Evolutionary conservation across 2,329 filamentous ascomycete species (phyloP).

Genomic region (Cytospora schulzeri): DNA sequence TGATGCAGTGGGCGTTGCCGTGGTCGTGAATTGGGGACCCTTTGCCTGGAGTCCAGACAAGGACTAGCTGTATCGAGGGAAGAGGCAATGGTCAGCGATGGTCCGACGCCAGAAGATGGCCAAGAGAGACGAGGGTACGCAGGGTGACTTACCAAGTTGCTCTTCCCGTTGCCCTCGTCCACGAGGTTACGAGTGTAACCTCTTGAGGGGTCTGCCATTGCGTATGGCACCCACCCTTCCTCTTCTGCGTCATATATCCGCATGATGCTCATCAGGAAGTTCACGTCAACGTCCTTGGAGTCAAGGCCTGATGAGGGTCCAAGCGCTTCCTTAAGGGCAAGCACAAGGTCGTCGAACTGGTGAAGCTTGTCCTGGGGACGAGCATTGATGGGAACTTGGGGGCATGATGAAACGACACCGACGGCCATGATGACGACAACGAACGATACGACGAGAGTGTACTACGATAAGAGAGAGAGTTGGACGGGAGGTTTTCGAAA

Average conservation of each 20-base stretch:
- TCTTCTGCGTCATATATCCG: slow-evolving; percentile 69
- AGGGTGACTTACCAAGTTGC: slow-evolving; percentile 48
- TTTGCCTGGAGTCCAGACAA: slow-evolving; percentile 87
- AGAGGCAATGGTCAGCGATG: slow-evolving; percentile 28
- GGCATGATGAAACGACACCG: slow-evolving; percentile 26
- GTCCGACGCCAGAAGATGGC: background rate
- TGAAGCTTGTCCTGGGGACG: slow-evolving; percentile 27
- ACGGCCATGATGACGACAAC: slow-evolving; percentile 33
- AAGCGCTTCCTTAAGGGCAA: slow-evolving; percentile 71
- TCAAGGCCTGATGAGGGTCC: slow-evolving; percentile 81
- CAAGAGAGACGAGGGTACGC: background rate
- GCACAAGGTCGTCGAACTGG: slow-evolving; percentile 69
- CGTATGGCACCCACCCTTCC: slow-evolving; percentile 74
- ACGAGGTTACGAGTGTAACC: slow-evolving; percentile 88
- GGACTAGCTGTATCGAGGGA: slow-evolving; percentile 64
- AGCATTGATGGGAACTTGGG: background rate
- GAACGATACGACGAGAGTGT: background rate
- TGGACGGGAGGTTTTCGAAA: slow-evolving; percentile 9
- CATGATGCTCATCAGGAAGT: slow-evolving; percentile 73
- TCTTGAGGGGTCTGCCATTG: slow-evolving; percentile 68
- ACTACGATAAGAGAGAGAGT: background rate
- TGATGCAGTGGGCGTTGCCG: slow-evolving; percentile 86
- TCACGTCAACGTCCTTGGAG: slow-evolving; percentile 78
- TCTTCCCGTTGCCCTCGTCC: slow-evolving; percentile 77
- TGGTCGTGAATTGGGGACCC: slow-evolving; percentile 86